Evolutionary conservation across 2,329 filamentous ascomycete species (phyloP).

Genomic region (Talaromyces amestolkiae): DNA sequence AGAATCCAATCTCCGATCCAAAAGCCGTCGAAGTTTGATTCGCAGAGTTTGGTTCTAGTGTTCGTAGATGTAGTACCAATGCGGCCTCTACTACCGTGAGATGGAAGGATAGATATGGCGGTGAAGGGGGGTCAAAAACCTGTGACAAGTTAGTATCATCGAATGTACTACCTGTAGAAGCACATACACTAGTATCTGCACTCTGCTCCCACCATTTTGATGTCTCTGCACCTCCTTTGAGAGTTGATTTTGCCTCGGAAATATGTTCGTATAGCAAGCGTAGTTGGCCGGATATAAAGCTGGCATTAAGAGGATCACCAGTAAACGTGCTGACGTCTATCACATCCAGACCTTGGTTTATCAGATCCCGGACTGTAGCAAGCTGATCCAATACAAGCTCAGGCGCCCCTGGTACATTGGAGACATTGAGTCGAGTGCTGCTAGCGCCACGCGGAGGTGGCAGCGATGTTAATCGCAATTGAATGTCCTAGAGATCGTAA

Average conservation of each 20-base stretch:
- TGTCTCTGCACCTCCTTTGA: slow-evolving; percentile 55
- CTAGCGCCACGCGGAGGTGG: slow-evolving; percentile 52
- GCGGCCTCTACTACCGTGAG: slow-evolving; percentile 67
- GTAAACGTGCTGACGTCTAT: slow-evolving; percentile 74
- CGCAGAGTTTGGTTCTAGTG: slow-evolving; percentile 62
- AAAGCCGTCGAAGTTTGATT: slow-evolving; percentile 63
- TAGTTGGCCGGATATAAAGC: slow-evolving; percentile 59
- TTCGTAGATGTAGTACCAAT: slow-evolving; percentile 67
- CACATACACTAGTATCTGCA: slow-evolving; percentile 55
- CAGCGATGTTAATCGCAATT: slow-evolving; percentile 63
- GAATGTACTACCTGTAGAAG: background rate
- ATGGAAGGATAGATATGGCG: slow-evolving; percentile 68
- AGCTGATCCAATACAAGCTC: slow-evolving; percentile 67
- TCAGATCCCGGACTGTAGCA: slow-evolving; percentile 67
- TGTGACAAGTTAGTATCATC: slow-evolving; percentile 21
- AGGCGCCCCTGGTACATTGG: slow-evolving; percentile 53
- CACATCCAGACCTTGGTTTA: slow-evolving; percentile 80
- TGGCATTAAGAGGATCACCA: slow-evolving; percentile 59
- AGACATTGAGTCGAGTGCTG: slow-evolving; percentile 54
- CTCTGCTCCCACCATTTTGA: slow-evolving; percentile 57
- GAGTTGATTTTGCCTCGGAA: slow-evolving; percentile 56
- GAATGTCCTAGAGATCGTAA: slow-evolving; percentile 58
- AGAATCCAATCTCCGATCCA: slow-evolving; percentile 66
- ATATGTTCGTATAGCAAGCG: slow-evolving; percentile 60
- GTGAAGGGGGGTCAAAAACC: slow-evolving; percentile 62